Base-by-base conservation (phyloP, 2,329 filamentous ascomycete genomes). In the Scedosporium dehoogii region DNA sequence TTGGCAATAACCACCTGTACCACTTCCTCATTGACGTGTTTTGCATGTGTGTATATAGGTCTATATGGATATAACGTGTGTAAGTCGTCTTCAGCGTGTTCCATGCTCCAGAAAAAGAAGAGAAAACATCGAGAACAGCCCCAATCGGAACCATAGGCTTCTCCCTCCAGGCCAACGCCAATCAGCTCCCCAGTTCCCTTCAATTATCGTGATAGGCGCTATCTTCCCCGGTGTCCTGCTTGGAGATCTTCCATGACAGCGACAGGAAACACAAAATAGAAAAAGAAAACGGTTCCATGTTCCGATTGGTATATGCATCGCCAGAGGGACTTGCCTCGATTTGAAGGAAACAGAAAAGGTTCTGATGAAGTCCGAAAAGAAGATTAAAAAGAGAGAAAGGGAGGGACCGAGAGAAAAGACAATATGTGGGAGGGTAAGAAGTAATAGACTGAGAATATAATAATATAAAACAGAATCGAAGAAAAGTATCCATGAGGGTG, bases 341-440 rank as follows among this genome's bases (percentile, higher is more conserved):
- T 29, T 33, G 51, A 59, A 59, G n/a, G 16, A 58, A 18, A 58
- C 7, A 53, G 21, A 57, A 42, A 6, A 38, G 9, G 48, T 16
- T 10, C 27, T 42, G 27, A 14, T 18, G 23, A 55, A 23, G 18
- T 23, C 23, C 21, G 21, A 55, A 25, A 55, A 29, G 21, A 55
- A 38, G 51, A 33, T 42, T 46, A 55, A 29, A 51, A 62, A 59
- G 46, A 60, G 56, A 60, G 56, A 58, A 18, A 56, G 56, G 63
- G 58, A 51, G 48, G n/a, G n/a, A n/a, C n/a, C n/a, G n/a, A n/a
- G n/a, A n/a, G n/a, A n/a, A n/a, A n/a, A 60, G 53, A 60, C 62
- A 63, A 48, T 29, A 62, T 27, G 61, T 62, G 63, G 25, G n/a
- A 53, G 58, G 66, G 63, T 29, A 59, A 58, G 62, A 42, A 61